Percentiles rank a stretch among this genome's conserved stretches.
phyloP scores from a whole-genome alignment of 1,284 basidiomycete species.

The Hymenochaete sp. region DNA sequence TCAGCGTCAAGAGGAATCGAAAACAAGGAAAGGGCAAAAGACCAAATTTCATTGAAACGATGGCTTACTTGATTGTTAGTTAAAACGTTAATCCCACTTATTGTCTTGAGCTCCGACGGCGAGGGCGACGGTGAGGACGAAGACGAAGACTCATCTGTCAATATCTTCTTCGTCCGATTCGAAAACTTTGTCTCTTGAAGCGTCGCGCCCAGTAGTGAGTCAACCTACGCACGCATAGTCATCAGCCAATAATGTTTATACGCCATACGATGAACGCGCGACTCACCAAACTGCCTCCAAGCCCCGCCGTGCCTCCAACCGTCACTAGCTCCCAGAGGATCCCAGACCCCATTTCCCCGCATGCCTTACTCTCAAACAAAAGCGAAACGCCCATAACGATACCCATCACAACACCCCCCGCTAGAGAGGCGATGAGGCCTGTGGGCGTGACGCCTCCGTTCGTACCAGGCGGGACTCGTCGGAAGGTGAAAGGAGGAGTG shows the following conservation, averaged over 20 bases:
- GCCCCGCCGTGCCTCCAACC: conserved; percentile 60
- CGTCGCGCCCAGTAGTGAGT: conserved; percentile 83
- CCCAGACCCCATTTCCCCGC: conserved; percentile 30
- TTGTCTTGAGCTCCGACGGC: conserved; percentile 34
- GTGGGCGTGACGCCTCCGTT: conserved; percentile 79
- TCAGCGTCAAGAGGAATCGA: neutral
- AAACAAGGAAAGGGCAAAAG: neutral
- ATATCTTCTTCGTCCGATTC: conserved; percentile 49
- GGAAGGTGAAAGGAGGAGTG: too few species aligned
- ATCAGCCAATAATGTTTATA: neutral
- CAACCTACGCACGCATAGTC: conserved; percentile 40
- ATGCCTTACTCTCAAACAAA: conserved; percentile 50
- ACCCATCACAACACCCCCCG: conserved; percentile 72
- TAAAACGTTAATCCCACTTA: conserved; percentile 67
- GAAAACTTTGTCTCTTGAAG: conserved; percentile 79
- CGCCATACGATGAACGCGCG: neutral
- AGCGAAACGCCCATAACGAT: conserved; percentile 50
- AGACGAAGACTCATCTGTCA: conserved; percentile 47
- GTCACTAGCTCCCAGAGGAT: conserved; percentile 39
- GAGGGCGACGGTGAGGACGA: conserved; percentile 19
- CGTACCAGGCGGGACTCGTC: conserved; percentile 77
- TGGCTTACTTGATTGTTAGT: conserved; percentile 71
- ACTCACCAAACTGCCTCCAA: conserved; percentile 65
- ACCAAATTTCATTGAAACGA: too few species aligned
- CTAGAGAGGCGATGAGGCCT: conserved; percentile 67